Base-by-base conservation (phyloP, 768 basidiomycete genomes). In the Epithele typhae region DNA sequence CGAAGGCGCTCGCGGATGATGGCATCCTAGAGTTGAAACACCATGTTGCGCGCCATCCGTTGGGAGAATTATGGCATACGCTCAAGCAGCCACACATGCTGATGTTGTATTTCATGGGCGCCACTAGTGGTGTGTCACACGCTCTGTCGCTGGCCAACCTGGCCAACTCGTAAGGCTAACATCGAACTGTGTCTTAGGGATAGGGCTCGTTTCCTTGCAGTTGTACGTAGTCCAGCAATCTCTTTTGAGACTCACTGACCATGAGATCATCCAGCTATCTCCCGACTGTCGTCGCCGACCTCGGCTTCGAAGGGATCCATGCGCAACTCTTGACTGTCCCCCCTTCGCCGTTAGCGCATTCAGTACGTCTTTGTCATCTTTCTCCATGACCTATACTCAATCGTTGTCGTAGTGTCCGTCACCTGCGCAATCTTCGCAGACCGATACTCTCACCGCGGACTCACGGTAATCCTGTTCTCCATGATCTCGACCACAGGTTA, bases 81-180 rank as follows among this genome's bases (percentile, higher is more conserved):
- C 41, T 72, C 53, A 72, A 59, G 19, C 70, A 76, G 1, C 75
- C 76, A 0, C 84, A 85, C 3, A 70, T 81, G 7, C 72, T 73
- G 67, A 49, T 84, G 38, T 56, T 81, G 19, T 68, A 68, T 43
- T 82, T 85, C 63, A 68, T 78, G 51, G 69, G 64, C 48, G 82
- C 78, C 11, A 65, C 68, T 77, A 30, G 27, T 30, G 14, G 27
- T 30, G 27, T 14, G 27, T 30, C 14, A n/a, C n/a, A n/a, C n/a
- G n/a, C n/a, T n/a, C n/a, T n/a, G n/a, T n/a, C n/a, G n/a, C n/a
- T n/a, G n/a, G n/a, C n/a, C n/a, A n/a, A n/a, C n/a, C n/a, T n/a
- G n/a, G n/a, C n/a, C n/a, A n/a, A n/a, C n/a, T n/a, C n/a, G n/a
- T n/a, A n/a, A n/a, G n/a, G n/a, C n/a, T n/a, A n/a, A n/a, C n/a